phyloP scores from a whole-genome alignment of 2,329 filamentous ascomycete genomes.

The Diaporthe destruens region DNA sequence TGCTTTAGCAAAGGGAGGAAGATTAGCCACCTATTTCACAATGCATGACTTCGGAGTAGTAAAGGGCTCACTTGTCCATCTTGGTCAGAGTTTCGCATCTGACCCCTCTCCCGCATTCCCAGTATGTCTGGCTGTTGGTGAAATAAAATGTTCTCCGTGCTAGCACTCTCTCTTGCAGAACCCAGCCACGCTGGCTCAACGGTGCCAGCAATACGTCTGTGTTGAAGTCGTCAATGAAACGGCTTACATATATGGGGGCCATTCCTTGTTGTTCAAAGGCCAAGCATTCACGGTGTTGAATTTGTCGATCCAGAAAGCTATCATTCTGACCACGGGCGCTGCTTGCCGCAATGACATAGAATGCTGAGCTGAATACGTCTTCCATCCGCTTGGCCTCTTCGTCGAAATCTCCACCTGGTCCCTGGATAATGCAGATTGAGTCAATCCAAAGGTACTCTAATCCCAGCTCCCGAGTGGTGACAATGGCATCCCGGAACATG shows the following conservation, averaged over 20 bases:
- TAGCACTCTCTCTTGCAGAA: conserved; percentile 55
- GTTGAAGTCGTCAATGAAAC: conserved; percentile 51
- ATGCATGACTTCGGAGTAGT: no score
- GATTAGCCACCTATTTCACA: neutral
- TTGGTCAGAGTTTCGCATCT: conserved; percentile 51
- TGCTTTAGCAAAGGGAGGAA: neutral
- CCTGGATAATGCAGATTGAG: conserved; percentile 46
- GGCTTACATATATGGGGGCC: conserved; percentile 47
- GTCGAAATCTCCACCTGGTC: conserved; percentile 44
- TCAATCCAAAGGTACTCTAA: conserved; percentile 46
- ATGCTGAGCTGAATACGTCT: conserved; percentile 46
- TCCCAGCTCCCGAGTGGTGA: conserved; percentile 38
- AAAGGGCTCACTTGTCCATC: conserved; percentile 50
- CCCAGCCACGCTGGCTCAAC: conserved; percentile 55
- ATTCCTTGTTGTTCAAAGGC: conserved; percentile 1
- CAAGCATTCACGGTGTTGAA: conserved; percentile 16
- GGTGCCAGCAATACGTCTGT: conserved; percentile 48
- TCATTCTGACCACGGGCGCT: conserved; percentile 36
- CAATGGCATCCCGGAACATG: conserved; percentile 42
- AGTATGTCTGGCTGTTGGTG: conserved; percentile 52
- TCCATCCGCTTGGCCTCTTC: conserved; percentile 47
- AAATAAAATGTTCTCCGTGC: conserved; percentile 55
- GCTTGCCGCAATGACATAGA: conserved; percentile 47
- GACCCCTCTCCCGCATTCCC: conserved; percentile 54
- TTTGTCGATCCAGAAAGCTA: conserved; percentile 45